Evolutionary conservation across 2,329 filamentous ascomycete species (phyloP), one percentile per base, ranked within the genome.

Genomic region (Hypomyces perniciosus): DNA sequence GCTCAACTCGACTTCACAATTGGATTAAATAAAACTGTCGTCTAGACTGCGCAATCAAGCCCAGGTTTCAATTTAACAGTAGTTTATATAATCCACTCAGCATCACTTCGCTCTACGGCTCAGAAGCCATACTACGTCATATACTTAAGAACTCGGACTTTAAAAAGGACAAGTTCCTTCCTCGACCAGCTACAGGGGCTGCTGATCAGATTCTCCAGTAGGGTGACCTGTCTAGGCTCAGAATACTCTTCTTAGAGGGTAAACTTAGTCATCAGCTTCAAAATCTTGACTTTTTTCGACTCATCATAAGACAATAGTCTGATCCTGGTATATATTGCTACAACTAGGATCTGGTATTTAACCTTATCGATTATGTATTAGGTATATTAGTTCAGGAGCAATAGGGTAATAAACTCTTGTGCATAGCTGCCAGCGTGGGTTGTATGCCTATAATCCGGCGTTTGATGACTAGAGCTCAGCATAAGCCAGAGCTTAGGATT

Each of bases 31-130:
- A 68, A 48, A 63, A 65, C 40, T 52, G 58, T 46, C 64, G 63
- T 38, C 65, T 62, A 29, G 61, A 58, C 40, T 68, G 62, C 49
- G 51, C 57, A 2, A 57, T 65, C n/a, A 52, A 53, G 50, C 55
- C 62, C 27, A 60, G 64, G 50, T 65, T 66, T 51, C 48, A 56
- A 37, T 67, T 68, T 46, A 58, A 64, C 46, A 57, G 55, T 48
- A 57, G 38, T 34, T 51, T 67, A 9, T 65, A 67, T 50, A 65
- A 69, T 57, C 66, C 66, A 6, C 62, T 70, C 13, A 59, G 61
- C 48, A 65, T 69, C 51, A 61, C 59, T 39, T 61, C 65, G 30
- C 57, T 68, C 4, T 68, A 65, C 50, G 65, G 66, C 43, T 65
- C 67, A 30, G 58, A 62, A 35, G 51, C 55, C 20, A 62, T 68